Evolutionary conservation across 257 asterid species (phyloP).

Genomic region (Lantana camara): DNA sequence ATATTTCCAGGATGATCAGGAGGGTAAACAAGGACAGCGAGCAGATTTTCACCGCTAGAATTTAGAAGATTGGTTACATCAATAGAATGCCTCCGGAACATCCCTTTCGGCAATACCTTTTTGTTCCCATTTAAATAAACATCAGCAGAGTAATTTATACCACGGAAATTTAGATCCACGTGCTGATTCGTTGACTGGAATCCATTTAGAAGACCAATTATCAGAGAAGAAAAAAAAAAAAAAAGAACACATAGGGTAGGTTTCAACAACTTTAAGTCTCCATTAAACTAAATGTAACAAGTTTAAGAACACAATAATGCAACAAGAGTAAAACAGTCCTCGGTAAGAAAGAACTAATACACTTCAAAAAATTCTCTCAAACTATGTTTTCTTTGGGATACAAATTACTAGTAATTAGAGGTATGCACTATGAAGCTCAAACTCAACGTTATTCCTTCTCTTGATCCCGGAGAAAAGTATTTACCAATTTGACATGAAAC

Average conservation of each 20-base stretch:
- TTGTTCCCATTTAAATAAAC: constrained; percentile 87
- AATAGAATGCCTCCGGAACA: constrained; percentile 89
- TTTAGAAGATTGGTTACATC: constrained; percentile 69
- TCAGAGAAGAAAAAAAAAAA: constrained; percentile 13
- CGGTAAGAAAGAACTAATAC: not conserved
- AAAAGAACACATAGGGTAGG: no score
- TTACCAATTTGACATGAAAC: no score
- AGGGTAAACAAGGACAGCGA: constrained; percentile 90
- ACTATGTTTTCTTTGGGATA: not conserved
- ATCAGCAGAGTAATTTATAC: constrained; percentile 92
- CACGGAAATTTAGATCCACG: constrained; percentile 81
- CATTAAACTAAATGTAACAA: not conserved
- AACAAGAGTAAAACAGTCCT: not conserved
- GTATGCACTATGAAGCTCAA: not conserved
- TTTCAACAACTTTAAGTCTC: constrained; percentile 13
- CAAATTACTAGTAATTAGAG: constrained; percentile 10
- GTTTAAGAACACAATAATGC: not conserved
- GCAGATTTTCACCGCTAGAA: constrained; percentile 70
- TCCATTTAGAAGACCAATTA: constrained; percentile 36
- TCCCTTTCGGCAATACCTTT: constrained; percentile 86
- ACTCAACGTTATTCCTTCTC: not conserved
- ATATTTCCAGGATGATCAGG: constrained; percentile 97
- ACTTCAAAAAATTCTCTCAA: not conserved
- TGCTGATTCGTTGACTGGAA: constrained; percentile 67
- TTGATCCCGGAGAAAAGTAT: not conserved